A percentile compares a stretch with the other conserved stretches of the same genome.
These are phyloP conservation scores for Malassezia brasiliensis DNA, from an alignment of 1,284 basidiomycete genomes.

Conservation along the genomic window DNA sequence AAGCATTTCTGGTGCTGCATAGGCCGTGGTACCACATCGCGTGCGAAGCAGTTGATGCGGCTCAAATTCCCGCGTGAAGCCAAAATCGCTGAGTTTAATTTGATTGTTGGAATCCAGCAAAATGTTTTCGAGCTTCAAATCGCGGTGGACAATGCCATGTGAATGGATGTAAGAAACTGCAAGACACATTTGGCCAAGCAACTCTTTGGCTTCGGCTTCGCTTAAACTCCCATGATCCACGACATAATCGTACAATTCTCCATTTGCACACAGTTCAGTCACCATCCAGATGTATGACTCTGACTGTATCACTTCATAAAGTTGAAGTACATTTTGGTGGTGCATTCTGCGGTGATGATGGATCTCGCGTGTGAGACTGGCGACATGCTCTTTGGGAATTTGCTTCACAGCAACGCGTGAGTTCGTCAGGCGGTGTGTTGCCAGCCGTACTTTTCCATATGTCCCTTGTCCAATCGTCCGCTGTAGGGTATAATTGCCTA, in stretches of 20 bases:
- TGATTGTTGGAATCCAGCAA: slow-evolving; percentile 50
- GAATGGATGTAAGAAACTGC: slow-evolving; percentile 50
- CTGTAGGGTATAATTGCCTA: slow-evolving; percentile 90
- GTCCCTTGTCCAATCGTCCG: slow-evolving; percentile 89
- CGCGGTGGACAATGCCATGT: slow-evolving; percentile 50
- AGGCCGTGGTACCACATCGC: slow-evolving; percentile 89
- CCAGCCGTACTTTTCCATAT: slow-evolving; percentile 82
- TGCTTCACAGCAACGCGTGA: slow-evolving; percentile 76
- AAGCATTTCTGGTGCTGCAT: slow-evolving; percentile 92
- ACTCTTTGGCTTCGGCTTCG: slow-evolving; percentile 42
- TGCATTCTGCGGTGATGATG: slow-evolving; percentile 95
- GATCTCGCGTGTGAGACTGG: slow-evolving; percentile 82
- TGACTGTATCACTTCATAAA: slow-evolving; percentile 95
- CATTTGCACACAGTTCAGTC: slow-evolving; percentile 88
- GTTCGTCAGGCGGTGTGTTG: slow-evolving; percentile 73
- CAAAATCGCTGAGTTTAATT: slow-evolving; percentile 73
- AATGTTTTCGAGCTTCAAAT: slow-evolving; percentile 55
- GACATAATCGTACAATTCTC: slow-evolving; percentile 54
- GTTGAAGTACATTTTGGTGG: slow-evolving; percentile 85
- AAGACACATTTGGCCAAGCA: slow-evolving; percentile 50
- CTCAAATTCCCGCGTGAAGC: slow-evolving; percentile 90
- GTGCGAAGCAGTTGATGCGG: slow-evolving; percentile 76
- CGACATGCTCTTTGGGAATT: slow-evolving; percentile 71
- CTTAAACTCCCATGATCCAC: slow-evolving; percentile 47
- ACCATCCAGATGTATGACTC: slow-evolving; percentile 93